These are phyloP conservation scores for Rhodotorula sp. DNA, from an alignment of 1,284 basidiomycete species.

Conservation along the genomic window DNA sequence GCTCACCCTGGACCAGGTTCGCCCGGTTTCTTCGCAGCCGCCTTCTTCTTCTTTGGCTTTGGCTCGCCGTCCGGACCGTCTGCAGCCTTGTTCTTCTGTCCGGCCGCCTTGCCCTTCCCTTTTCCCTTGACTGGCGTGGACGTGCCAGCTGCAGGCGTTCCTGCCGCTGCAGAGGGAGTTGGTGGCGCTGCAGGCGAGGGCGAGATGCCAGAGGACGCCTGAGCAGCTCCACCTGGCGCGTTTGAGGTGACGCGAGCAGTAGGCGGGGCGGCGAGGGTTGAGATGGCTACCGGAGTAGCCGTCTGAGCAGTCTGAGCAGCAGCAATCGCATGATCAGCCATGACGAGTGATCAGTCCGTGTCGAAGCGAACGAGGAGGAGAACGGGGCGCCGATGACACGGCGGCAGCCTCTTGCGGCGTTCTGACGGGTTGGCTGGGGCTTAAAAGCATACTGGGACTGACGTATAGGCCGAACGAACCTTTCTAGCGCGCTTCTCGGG, in stretches of 20 bases:
- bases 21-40: constrained; percentile 7
- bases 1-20: constrained; percentile 26
- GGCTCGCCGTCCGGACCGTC: constrained; percentile 11
- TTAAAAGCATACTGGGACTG: no score
- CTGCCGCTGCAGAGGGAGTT: neutral
- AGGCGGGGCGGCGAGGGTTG: neutral
- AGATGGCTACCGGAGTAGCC: neutral
- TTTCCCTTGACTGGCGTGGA: neutral
- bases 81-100: constrained; percentile 15
- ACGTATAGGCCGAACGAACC: no score
- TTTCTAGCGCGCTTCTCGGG: no score
- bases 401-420: no score
- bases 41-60: constrained; percentile 24
- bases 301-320: neutral
- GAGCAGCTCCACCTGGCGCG: no score
- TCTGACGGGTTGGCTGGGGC: no score
- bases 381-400: no score
- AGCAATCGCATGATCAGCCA: neutral
- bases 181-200: neutral
- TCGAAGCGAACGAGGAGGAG: no score
- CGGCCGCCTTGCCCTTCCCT: neutral
- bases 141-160: neutral
- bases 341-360: neutral
- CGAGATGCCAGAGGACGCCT: neutral
- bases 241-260: neutral